phyloP scores from a whole-genome alignment of 305 asterid genomes.

The Vinca major region DNA sequence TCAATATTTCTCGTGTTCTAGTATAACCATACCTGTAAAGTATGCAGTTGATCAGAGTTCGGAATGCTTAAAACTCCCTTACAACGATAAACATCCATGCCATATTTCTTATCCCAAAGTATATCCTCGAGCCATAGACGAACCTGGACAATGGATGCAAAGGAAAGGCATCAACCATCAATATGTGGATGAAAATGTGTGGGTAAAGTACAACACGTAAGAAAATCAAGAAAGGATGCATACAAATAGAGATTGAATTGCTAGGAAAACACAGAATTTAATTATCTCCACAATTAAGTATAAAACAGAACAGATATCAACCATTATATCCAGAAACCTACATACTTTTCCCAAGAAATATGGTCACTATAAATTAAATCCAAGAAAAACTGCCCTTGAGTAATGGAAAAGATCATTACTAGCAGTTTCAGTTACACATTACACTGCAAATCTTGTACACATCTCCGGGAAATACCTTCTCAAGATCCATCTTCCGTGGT shows the following conservation, averaged over 20 bases:
- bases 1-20: neutral
- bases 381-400: neutral
- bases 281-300: neutral
- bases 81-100: slow-evolving; percentile 96
- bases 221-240: neutral
- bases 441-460: slow-evolving; percentile 5
- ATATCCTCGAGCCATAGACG: slow-evolving; percentile 79
- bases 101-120: slow-evolving; percentile 83
- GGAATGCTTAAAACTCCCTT: slow-evolving; percentile 63
- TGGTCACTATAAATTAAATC: neutral
- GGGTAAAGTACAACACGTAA: neutral
- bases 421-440: slow-evolving; percentile 9
- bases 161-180: neutral
- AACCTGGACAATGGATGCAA: slow-evolving; percentile 27
- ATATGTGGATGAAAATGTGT: neutral
- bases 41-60: slow-evolving; percentile 63
- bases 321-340: neutral
- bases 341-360: neutral
- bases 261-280: neutral
- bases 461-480: slow-evolving; percentile 48
- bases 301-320: neutral
- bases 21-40: slow-evolving; percentile 57
- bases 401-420: neutral
- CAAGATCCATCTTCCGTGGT: slow-evolving; percentile 49
- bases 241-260: neutral